Evolutionary conservation across 805 yeast species (phyloP).

Genomic region (Hanseniaspora occidentalis): DNA sequence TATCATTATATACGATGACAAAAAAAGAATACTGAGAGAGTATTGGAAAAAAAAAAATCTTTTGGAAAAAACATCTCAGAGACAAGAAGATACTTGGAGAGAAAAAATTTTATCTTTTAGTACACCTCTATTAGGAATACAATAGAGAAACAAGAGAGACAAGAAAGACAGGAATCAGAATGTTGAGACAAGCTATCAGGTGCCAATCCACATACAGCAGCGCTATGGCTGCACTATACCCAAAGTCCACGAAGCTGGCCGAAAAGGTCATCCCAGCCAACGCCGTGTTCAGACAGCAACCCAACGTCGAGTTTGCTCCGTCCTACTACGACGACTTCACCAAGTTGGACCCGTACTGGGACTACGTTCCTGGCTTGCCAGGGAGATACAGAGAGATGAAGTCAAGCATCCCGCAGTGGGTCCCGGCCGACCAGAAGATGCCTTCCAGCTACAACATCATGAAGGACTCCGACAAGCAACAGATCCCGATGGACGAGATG

Average conservation of each 20-base stretch:
- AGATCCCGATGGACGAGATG: slow-evolving; percentile 11
- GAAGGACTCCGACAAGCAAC: slow-evolving; percentile 10
- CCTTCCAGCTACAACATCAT: slow-evolving; percentile 5
- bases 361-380: slow-evolving; percentile 29
- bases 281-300: slow-evolving; percentile 32
- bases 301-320: slow-evolving; percentile 51
- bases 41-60: too few relatives aligned
- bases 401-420: slow-evolving; percentile 38
- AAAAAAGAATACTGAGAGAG: too few relatives aligned
- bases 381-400: slow-evolving; percentile 4
- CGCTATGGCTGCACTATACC: slow-evolving; percentile 23
- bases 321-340: slow-evolving; percentile 59
- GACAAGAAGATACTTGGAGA: too few relatives aligned
- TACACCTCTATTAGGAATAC: too few relatives aligned
- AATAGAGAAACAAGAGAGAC: too few relatives aligned
- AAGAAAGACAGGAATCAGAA: not conserved
- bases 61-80: too few relatives aligned
- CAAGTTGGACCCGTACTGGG: slow-evolving; percentile 65
- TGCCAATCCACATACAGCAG: not conserved
- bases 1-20: too few relatives aligned
- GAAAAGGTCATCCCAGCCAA: slow-evolving; percentile 65
- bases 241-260: slow-evolving; percentile 71
- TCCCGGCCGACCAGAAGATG: slow-evolving; percentile 28
- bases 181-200: not conserved
- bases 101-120: too few relatives aligned